These are phyloP conservation scores for Cyclotella atomus DNA, from an alignment of 108 stramenopile species.

Conservation along the genomic window DNA sequence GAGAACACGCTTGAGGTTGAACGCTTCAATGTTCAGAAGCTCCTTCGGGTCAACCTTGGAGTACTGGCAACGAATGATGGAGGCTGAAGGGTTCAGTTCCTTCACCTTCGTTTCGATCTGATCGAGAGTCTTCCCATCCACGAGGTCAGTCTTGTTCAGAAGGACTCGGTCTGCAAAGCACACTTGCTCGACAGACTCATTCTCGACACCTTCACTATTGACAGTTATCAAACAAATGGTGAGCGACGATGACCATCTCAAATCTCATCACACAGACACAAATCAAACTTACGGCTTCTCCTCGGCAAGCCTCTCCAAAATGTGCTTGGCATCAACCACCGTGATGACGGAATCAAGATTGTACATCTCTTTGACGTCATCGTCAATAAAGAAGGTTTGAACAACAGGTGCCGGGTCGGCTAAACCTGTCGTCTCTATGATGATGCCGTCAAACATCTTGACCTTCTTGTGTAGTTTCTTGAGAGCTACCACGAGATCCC, in stretches of 20 bases:
- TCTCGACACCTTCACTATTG: constrained; percentile 85
- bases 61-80: constrained; percentile 47
- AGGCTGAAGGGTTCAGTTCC: constrained; percentile 65
- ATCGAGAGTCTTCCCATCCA: constrained; percentile 40
- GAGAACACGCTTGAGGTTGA: constrained; percentile 77
- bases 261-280: too few species aligned
- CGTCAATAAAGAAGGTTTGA: constrained; percentile 96
- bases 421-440: constrained; percentile 98
- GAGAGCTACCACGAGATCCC: constrained; percentile 83
- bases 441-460: constrained; percentile 85
- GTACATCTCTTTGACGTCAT: constrained; percentile 73
- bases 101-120: constrained; percentile 54
- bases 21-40: constrained; percentile 81
- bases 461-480: constrained; percentile 76
- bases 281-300: constrained; percentile 63
- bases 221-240: too few species aligned
- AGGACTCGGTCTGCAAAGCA: constrained; percentile 88
- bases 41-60: constrained; percentile 65
- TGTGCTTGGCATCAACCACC: constrained; percentile 94
- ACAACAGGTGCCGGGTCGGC: constrained; percentile 95
- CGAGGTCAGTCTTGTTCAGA: constrained; percentile 88
- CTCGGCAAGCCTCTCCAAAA: constrained; percentile 77
- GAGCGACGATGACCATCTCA: too few species aligned
- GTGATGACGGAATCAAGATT: constrained; percentile 92
- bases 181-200: constrained; percentile 96